These are phyloP conservation scores for Macrocybe gigantea DNA, from an alignment of 768 basidiomycete genomes.

Conservation along the genomic window DNA sequence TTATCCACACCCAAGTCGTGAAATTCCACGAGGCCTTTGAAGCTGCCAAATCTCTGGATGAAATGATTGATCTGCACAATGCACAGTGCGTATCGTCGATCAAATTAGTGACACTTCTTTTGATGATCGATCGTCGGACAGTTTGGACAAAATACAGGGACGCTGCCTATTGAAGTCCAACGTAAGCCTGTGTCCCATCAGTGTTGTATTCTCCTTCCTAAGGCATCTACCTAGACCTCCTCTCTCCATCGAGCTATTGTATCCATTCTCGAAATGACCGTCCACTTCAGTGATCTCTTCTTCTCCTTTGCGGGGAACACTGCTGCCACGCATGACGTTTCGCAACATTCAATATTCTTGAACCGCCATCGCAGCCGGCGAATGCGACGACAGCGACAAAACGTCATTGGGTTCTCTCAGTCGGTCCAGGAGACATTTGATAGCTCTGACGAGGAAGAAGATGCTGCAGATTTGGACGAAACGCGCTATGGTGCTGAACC, in stretches of 20 bases:
- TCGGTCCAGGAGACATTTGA: conserved; percentile 24
- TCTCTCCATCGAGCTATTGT: conserved; percentile 61
- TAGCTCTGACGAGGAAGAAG: conserved; percentile 45
- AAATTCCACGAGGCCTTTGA: conserved; percentile 54
- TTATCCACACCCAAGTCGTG: conserved; percentile 57
- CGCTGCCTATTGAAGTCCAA: conserved; percentile 61
- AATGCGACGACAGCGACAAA: conserved; percentile 44
- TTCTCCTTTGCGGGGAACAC: conserved; percentile 54
- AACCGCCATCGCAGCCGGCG: conserved; percentile 61
- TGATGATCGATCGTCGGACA: conserved; percentile 14
- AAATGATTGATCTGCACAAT: conserved; percentile 66
- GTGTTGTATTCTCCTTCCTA: background rate
- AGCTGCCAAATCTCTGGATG: conserved; percentile 60
- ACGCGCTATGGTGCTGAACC: conserved; percentile 22
- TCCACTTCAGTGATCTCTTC: conserved; percentile 66
- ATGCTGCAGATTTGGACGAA: conserved; percentile 24
- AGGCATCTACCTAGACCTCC: conserved; percentile 41
- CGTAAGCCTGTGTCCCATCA: conserved; percentile 27
- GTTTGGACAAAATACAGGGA: conserved; percentile 53
- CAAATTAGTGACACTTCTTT: no score
- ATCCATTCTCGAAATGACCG: conserved; percentile 66
- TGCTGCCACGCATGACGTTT: conserved; percentile 53
- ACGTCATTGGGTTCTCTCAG: conserved; percentile 59
- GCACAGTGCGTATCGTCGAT: conserved; percentile 48
- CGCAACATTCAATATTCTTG: conserved; percentile 43